These are phyloP conservation scores for Alnus rubra DNA, from an alignment of 306 rosid species.

Conservation along the genomic window DNA sequence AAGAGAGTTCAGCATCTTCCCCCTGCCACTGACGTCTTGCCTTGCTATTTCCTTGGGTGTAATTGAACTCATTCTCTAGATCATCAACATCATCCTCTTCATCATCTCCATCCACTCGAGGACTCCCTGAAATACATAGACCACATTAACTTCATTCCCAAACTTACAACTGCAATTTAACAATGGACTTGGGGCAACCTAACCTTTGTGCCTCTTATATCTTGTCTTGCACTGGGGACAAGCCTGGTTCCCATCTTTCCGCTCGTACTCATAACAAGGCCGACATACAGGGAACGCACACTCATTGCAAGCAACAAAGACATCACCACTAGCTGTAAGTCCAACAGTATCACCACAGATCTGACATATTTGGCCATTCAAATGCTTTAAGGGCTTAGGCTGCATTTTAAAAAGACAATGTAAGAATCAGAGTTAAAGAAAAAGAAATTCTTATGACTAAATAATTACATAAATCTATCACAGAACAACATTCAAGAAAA, in stretches of 20 bases:
- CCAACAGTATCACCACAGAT: slow-evolving; percentile 91
- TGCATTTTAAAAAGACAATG: slow-evolving; percentile 34
- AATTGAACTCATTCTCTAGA: slow-evolving; percentile 83
- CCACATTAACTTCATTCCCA: slow-evolving; percentile 14
- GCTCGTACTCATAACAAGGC: slow-evolving; percentile 90
- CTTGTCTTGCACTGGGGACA: slow-evolving; percentile 99
- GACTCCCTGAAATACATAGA: slow-evolving; percentile 68
- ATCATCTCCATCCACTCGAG: slow-evolving; percentile 93
- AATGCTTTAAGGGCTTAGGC: slow-evolving; percentile 78
- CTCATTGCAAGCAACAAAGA: slow-evolving; percentile 96
- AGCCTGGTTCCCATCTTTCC: slow-evolving; percentile 89
- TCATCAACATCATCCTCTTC: slow-evolving; percentile 92
- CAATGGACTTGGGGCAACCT: not conserved
- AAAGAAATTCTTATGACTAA: not conserved
- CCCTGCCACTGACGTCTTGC: slow-evolving; percentile 75
- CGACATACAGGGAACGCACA: slow-evolving; percentile 97
- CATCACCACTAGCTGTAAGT: slow-evolving; percentile 68
- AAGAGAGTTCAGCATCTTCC: slow-evolving; percentile 77
- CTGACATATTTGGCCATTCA: slow-evolving; percentile 87
- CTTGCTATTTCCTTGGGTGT: slow-evolving; percentile 53
- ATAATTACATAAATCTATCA: not conserved
- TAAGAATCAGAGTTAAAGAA: slow-evolving; percentile 21
- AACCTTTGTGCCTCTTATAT: slow-evolving; percentile 90
- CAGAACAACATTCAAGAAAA: not conserved
- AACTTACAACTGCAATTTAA: not conserved